phyloP scores from a whole-genome alignment of 2,329 filamentous ascomycete species.

The Teratosphaeria zuluensis region DNA sequence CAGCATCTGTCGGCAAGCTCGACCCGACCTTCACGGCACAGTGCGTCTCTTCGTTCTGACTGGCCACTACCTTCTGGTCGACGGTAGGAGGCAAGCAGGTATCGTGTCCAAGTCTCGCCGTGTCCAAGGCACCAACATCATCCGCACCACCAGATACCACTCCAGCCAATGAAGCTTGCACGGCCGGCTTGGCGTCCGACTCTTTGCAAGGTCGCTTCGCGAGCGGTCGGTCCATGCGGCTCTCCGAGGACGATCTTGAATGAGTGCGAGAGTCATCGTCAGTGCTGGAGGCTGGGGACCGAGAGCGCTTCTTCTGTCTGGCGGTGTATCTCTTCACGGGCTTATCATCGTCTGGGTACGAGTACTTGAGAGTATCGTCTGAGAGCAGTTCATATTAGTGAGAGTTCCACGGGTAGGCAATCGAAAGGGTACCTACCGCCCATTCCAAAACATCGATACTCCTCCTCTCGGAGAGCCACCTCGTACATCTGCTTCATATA shows the following conservation, averaged over 20 bases:
- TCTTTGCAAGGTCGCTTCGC: neutral
- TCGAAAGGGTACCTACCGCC: neutral
- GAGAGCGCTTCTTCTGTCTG: neutral
- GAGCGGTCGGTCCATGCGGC: neutral
- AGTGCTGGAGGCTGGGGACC: neutral
- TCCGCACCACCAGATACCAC: neutral
- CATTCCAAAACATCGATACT: constrained; percentile 1
- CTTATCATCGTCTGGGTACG: neutral
- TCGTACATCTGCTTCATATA: constrained; percentile 11
- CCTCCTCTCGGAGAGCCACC: constrained; percentile 13
- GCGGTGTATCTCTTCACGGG: neutral
- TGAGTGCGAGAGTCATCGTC: neutral
- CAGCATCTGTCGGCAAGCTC: neutral
- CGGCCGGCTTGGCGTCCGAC: neutral
- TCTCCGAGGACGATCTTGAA: neutral
- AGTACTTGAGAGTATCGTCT: neutral
- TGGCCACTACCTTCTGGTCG: neutral
- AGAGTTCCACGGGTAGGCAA: neutral
- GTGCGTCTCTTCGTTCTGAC: neutral
- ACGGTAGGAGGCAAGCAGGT: neutral
- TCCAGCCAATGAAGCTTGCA: neutral
- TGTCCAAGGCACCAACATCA: neutral
- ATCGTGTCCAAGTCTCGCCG: neutral
- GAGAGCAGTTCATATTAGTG: neutral
- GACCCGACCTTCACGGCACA: neutral